Conservation (phyloP, 306 rosid species). For the Morella rubra region DNA sequence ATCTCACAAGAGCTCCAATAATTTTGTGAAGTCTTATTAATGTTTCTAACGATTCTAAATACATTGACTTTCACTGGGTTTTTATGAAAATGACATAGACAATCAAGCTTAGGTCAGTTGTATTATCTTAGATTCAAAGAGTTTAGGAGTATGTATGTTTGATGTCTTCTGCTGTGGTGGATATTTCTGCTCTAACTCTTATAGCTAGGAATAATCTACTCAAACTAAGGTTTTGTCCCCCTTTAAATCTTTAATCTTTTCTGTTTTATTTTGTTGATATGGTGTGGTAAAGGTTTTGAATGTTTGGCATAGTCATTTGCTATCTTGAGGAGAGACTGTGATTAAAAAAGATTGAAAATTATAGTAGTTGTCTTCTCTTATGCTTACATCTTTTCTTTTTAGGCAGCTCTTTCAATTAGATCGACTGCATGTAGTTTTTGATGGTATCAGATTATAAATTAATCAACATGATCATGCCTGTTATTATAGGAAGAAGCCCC, state of each 20-base stretch:
- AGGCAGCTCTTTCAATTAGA: not conserved
- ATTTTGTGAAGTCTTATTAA: not conserved
- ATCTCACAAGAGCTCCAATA: not conserved
- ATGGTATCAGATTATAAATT: constrained; percentile 2
- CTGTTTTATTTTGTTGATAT: not conserved
- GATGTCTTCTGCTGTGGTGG: not conserved
- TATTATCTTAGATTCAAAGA: too few relatives aligned
- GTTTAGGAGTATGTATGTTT: not conserved
- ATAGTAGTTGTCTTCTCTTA: not conserved
- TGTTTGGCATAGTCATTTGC: not conserved
- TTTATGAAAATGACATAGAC: not conserved
- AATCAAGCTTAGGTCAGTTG: not conserved
- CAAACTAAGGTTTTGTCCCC: not conserved
- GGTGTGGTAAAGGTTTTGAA: not conserved
- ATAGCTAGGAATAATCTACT: not conserved
- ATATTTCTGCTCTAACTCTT: not conserved
- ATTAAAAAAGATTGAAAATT: not conserved
- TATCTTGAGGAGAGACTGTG: not conserved
- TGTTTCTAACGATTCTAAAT: not conserved
- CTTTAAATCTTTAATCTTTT: not conserved
- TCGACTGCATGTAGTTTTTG: not conserved
- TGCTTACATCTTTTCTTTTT: not conserved
- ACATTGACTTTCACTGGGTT: not conserved
- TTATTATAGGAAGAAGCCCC: constrained; percentile 61
- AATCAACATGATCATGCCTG: constrained; percentile 23